phyloP scores from a whole-genome alignment of 169 alveolate species.

The Eimeria falciformis region DNA sequence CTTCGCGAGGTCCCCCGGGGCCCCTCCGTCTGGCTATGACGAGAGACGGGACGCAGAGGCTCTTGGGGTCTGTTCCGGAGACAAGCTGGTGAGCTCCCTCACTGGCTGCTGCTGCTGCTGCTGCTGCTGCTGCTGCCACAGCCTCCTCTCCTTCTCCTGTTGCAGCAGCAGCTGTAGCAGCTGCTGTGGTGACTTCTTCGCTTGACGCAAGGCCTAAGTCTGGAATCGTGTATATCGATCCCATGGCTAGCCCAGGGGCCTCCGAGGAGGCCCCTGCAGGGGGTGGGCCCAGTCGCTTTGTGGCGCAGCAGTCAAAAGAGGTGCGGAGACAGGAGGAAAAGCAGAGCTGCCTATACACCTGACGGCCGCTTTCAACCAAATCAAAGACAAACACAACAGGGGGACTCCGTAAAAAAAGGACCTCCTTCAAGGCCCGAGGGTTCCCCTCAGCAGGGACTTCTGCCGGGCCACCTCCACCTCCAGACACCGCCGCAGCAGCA shows the following conservation, averaged over 20 bases:
- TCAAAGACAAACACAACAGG: constrained; percentile 45
- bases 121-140: background rate
- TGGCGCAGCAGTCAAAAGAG: constrained; percentile 12
- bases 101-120: constrained; percentile 47
- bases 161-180: constrained; percentile 9
- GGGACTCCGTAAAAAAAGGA: constrained; percentile 34
- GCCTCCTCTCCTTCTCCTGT: background rate
- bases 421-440: constrained; percentile 34
- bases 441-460: background rate
- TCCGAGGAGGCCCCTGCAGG: background rate
- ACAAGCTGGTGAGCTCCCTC: background rate
- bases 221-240: background rate
- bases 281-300: constrained; percentile 36
- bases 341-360: constrained; percentile 47
- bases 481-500: constrained; percentile 48
- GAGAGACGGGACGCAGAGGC: constrained; percentile 12
- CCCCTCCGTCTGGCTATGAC: constrained; percentile 42
- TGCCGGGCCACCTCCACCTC: constrained; percentile 2
- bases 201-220: constrained; percentile 19
- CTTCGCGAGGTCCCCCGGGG: constrained; percentile 52
- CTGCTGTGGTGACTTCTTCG: constrained; percentile 6
- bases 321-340: constrained; percentile 34
- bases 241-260: constrained; percentile 37
- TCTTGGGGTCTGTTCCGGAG: background rate
- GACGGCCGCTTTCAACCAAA: constrained; percentile 66